These are phyloP conservation scores for Rhynchosporium agropyri DNA, from an alignment of 2,329 filamentous ascomycete species.

Conservation along the genomic window DNA sequence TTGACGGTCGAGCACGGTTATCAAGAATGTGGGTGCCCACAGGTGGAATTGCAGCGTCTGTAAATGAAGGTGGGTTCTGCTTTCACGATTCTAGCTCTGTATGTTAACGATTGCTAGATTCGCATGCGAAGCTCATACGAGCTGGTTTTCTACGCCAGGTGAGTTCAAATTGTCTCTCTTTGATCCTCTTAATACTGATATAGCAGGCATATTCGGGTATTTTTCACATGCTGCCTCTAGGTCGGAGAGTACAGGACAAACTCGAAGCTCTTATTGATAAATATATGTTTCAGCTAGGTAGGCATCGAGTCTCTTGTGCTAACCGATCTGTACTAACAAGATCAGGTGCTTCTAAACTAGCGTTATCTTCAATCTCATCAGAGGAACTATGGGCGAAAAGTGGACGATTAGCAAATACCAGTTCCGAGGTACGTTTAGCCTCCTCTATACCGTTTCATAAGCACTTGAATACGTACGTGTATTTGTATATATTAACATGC, in stretches of 20 bases:
- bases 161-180: constrained; percentile 1
- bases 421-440: constrained; percentile 65
- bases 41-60: constrained; percentile 62
- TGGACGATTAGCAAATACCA: constrained; percentile 73
- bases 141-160: constrained; percentile 77
- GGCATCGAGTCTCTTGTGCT: not conserved
- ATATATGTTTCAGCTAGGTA: constrained; percentile 79
- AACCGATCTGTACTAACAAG: constrained; percentile 15
- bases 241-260: constrained; percentile 85
- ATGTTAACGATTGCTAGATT: constrained; percentile 49
- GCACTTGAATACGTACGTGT: too few relatives aligned
- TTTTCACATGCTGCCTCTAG: constrained; percentile 89
- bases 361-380: constrained; percentile 83
- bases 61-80: constrained; percentile 53
- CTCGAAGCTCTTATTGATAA: constrained; percentile 83
- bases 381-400: constrained; percentile 82
- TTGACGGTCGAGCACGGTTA: constrained; percentile 60
- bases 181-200: constrained; percentile 13
- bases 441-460: too few relatives aligned
- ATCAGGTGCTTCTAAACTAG: constrained; percentile 75
- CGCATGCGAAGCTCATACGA: constrained; percentile 67
- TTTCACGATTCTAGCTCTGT: constrained; percentile 14
- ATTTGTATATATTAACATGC: constrained; percentile 21
- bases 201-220: constrained; percentile 79
- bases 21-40: constrained; percentile 82